Percentiles rank a stretch among this genome's conserved stretches.
Evolutionary conservation across 2,329 filamentous ascomycete species (phyloP).

Genomic region (Hypoxylon sp.): DNA sequence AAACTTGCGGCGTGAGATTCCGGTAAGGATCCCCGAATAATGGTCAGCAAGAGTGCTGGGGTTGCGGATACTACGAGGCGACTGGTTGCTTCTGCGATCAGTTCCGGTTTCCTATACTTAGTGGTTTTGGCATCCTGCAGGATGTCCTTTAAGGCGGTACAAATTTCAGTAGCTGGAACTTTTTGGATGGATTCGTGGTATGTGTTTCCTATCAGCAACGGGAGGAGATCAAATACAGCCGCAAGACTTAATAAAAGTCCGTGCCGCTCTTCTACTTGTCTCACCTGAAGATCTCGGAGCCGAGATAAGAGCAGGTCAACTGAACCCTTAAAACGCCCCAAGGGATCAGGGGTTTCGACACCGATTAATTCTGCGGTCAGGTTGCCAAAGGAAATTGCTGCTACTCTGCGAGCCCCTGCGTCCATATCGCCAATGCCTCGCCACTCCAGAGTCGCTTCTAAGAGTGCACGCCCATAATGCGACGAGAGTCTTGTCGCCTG

Average conservation of each 20-base stretch:
- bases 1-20: constrained; percentile 42
- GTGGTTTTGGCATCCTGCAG: constrained; percentile 60
- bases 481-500: constrained; percentile 76
- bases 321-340: constrained; percentile 54
- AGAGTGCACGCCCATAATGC: constrained; percentile 79
- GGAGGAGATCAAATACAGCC: constrained; percentile 67
- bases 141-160: constrained; percentile 55
- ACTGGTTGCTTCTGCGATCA: constrained; percentile 74
- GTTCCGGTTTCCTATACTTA: constrained; percentile 72
- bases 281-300: constrained; percentile 63
- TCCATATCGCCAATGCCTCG: constrained; percentile 88
- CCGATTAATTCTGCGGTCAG: constrained; percentile 63
- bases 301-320: constrained; percentile 62
- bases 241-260: constrained; percentile 76
- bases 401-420: constrained; percentile 77
- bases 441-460: constrained; percentile 84
- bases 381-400: constrained; percentile 77
- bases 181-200: constrained; percentile 14
- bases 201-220: constrained; percentile 51
- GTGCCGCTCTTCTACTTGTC: constrained; percentile 79
- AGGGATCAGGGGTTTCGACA: constrained; percentile 42
- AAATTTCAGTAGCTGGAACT: constrained; percentile 45
- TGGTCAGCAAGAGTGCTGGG: constrained; percentile 62
- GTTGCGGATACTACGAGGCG: constrained; percentile 69
- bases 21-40: constrained; percentile 41